Base-by-base conservation (phyloP, 2,329 filamentous ascomycete species). In the Hansfordia pulvinata region DNA sequence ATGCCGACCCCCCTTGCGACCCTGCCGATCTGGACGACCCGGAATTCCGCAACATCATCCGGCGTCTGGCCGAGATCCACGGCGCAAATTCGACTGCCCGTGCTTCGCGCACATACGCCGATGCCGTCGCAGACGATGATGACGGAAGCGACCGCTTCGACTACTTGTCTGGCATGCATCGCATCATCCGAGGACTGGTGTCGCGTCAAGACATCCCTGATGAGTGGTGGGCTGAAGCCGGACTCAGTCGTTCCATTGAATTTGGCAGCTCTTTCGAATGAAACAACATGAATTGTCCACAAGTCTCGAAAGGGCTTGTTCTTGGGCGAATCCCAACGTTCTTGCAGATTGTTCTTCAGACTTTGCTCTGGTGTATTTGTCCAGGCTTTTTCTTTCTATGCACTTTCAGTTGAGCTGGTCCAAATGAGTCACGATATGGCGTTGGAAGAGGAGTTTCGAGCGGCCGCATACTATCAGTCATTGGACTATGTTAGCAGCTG, bases 181-280 rank as follows among this genome's bases (percentile, higher is more conserved):
- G 64, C 26, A 77, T 92, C 24, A 62, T 90, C 19, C 71, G 76
- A 38, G 65, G 71, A 22, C 61, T 92, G 29, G 71, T 76, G 18
- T 64, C 69, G 11, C 61, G 80, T 14, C 69, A 82, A 42, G 79
- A 86, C 39, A 77, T 90, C 28, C 78, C 81, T 0, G 81, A 90
- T 34, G 75, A 83, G 36, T 86, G 78, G 73, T 92, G 83, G 83
- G 69, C 70, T 31, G 66, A 70, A 41, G 75, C 65, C 31, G 77
- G 77, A 21, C 61, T 82, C 35, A 74, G 62, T 41, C 67, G 74
- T 35, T 75, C 62, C 10, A 51, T 71, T 29, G 50, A 55, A 11
- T 54, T 49, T 19, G 57, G 59, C n/a, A n/a, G n/a, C n/a, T n/a
- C n/a, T n/a, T n/a, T n/a, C n/a, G n/a, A n/a, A n/a, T n/a, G n/a